phyloP scores from a whole-genome alignment of 2,329 filamentous ascomycete species.

The Trichocomaceae sp. region DNA sequence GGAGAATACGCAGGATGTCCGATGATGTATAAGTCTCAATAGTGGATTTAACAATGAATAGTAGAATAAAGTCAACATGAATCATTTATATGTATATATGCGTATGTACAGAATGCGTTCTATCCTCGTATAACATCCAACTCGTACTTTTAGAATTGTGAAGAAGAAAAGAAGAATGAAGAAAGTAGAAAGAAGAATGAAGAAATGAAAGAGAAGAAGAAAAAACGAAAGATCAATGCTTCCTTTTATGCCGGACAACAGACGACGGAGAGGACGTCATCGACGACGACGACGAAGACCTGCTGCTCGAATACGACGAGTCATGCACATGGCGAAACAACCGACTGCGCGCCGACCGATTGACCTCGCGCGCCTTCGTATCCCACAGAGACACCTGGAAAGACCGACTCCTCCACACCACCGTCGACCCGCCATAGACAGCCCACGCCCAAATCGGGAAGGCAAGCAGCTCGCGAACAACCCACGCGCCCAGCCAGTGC shows the following conservation, averaged over 20 bases:
- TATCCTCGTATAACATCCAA: neutral
- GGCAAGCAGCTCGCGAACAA: slow-evolving; percentile 74
- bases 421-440: slow-evolving; percentile 77
- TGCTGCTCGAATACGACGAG: slow-evolving; percentile 19
- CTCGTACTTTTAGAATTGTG: neutral
- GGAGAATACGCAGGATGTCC: slow-evolving; percentile 19
- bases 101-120: neutral
- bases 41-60: no score
- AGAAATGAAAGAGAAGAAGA: slow-evolving; percentile 11
- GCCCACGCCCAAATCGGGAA: slow-evolving; percentile 88
- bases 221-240: slow-evolving; percentile 9
- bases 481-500: slow-evolving; percentile 75
- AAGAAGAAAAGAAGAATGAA: neutral
- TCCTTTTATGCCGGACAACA: slow-evolving; percentile 5
- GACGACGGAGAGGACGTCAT: slow-evolving; percentile 3
- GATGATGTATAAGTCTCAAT: slow-evolving; percentile 3
- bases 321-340: slow-evolving; percentile 12
- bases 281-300: slow-evolving; percentile 1
- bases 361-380: slow-evolving; percentile 66
- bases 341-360: slow-evolving; percentile 11
- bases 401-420: slow-evolving; percentile 76
- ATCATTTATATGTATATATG: slow-evolving; percentile 14
- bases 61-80: no score
- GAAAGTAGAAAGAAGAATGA: slow-evolving; percentile 12
- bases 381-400: slow-evolving; percentile 73